Conservation (phyloP, 768 basidiomycete species). For the Rhizopogon vesiculosus region DNA sequence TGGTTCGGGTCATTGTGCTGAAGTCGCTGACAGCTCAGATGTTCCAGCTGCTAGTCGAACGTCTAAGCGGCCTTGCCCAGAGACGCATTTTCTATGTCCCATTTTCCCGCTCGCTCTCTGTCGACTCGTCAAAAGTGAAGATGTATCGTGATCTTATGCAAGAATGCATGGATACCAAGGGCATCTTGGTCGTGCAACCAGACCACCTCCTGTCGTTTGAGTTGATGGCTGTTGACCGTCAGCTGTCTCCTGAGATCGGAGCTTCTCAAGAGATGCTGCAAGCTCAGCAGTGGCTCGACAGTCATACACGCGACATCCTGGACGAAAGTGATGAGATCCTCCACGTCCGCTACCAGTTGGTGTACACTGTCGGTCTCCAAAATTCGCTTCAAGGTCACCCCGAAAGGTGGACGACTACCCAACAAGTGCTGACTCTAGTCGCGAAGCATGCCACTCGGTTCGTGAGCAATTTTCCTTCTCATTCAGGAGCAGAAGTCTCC, state of each 20-base stretch:
- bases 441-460: conserved; percentile 11
- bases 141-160: conserved; percentile 28
- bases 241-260: conserved; percentile 11
- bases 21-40: conserved; percentile 43
- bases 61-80: conserved; percentile 40
- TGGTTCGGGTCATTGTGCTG: conserved; percentile 47
- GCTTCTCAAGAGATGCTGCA: no score
- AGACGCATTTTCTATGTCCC: conserved; percentile 46
- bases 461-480: not conserved
- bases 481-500: conserved; percentile 13
- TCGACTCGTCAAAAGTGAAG: conserved; percentile 4
- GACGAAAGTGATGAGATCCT: conserved; percentile 42
- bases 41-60: conserved; percentile 41
- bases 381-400: conserved; percentile 24
- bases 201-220: conserved; percentile 51
- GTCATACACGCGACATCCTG: conserved; percentile 32
- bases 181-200: conserved; percentile 47
- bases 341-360: conserved; percentile 31
- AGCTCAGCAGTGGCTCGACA: conserved; percentile 14
- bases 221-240: conserved; percentile 39
- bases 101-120: conserved; percentile 28
- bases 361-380: conserved; percentile 31
- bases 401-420: conserved; percentile 29
- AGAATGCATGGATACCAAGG: conserved; percentile 34
- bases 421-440: conserved; percentile 26